Evolutionary conservation across 2,329 filamentous ascomycete genomes (phyloP), one percentile per base, ranked within the genome.

Genomic region (Penicillium sp.): DNA sequence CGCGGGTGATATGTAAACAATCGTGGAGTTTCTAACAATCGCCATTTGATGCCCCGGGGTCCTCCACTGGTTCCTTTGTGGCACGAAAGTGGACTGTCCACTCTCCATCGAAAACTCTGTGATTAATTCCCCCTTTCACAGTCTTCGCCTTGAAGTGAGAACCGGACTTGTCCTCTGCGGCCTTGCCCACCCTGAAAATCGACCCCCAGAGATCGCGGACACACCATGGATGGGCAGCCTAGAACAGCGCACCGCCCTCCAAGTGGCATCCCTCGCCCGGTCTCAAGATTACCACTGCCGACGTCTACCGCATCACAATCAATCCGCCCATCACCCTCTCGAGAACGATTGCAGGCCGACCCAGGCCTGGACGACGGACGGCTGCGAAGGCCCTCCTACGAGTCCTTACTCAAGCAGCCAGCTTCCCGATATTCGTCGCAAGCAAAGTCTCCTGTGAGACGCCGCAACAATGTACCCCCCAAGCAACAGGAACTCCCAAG

Each of bases 241-340:
- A 62, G 53, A 41, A 51, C 54, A 32, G 55, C 53, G 27, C 44
- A 41, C 19, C 60, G 56, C 26, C 59, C 51, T 11, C 39, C 59
- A 17, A 69, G 63, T 41, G 60, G 60, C 21, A 68, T 79, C 35
- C 77, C 77, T 43, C 69, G 76, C 30, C 68, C 71, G 27, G 53
- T 59, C 29, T 80, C 77, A 15, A 71, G 73, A 49, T 64, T 80
- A 32, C 77, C 77, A 9, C 64, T 78, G 45, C 75, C 70, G 16
- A 68, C 62, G 19, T 43, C 68, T 29, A 63, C 66, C 28, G 51
- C 55, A 27, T 53, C 64, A 23, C 67, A 63, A 43, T 63, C 69
- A 20, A 55, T 77, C 39, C 70, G 70, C 36, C 62, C 72, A 11
- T 67, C 73, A 34, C 69, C 63, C 6, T 76, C 74, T 7, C 66